phyloP scores from a whole-genome alignment of 75 land plant species.

The Cunninghamia lanceolata region DNA sequence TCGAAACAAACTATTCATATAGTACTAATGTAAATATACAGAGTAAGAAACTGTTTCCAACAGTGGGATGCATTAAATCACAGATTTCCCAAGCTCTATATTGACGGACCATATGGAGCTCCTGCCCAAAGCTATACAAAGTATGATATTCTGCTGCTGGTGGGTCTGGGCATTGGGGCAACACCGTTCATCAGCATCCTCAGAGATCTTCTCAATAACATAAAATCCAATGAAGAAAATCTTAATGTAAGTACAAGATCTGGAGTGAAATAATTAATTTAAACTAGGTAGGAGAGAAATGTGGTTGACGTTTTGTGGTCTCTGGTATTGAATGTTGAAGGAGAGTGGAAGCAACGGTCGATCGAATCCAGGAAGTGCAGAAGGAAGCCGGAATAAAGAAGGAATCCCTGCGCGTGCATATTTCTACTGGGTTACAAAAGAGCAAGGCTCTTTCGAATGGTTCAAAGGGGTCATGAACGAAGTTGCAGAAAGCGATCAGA shows the following conservation, averaged over 20 bases:
- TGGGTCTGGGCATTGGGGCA: constrained; percentile 96
- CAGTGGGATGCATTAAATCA: background rate
- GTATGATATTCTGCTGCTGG: constrained; percentile 84
- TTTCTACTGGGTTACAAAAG: constrained; percentile 91
- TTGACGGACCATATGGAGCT: constrained; percentile 97
- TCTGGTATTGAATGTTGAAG: background rate
- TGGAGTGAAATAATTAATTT: background rate
- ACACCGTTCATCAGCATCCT: constrained; percentile 97
- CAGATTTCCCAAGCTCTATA: constrained; percentile 75
- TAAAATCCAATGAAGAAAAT: constrained; percentile 25
- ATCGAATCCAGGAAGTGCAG: background rate
- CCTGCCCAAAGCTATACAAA: constrained; percentile 94
- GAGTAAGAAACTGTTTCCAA: background rate
- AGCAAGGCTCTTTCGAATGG: constrained; percentile 93
- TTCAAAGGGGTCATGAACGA: constrained; percentile 95
- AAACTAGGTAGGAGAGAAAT: background rate
- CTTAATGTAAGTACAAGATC: background rate
- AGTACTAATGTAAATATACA: background rate
- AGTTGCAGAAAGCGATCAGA: constrained; percentile 56
- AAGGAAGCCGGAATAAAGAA: constrained; percentile 1
- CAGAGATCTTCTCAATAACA: constrained; percentile 72
- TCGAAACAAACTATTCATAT: background rate
- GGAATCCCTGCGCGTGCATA: constrained; percentile 65
- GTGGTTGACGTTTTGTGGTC: background rate
- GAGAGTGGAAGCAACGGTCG: background rate